phyloP scores from a whole-genome alignment of 495 filamentous ascomycete species.

The Beverwykella pulmonaria region DNA sequence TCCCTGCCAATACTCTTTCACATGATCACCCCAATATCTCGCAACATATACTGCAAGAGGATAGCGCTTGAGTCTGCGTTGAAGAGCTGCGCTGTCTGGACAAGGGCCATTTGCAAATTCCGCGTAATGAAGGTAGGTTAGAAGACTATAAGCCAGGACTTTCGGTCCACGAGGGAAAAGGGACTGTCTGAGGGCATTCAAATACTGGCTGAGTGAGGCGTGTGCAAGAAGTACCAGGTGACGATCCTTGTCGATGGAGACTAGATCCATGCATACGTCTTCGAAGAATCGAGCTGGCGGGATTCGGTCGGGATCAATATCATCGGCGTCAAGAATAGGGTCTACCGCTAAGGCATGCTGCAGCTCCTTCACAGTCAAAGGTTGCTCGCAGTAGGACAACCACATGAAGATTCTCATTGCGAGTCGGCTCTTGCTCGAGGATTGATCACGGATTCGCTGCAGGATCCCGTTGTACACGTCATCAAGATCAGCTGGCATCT shows the following conservation, averaged over 20 bases:
- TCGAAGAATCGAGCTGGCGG: slow-evolving; percentile 3
- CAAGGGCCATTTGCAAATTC: background rate
- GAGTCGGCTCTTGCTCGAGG: slow-evolving; percentile 4
- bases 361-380: background rate
- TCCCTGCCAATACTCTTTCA: slow-evolving; percentile 2
- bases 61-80: background rate
- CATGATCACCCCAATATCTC: slow-evolving; percentile 4
- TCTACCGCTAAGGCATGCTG: slow-evolving; percentile 1
- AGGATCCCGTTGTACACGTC: slow-evolving; percentile 5
- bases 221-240: background rate
- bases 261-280: slow-evolving; percentile 8
- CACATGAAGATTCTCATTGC: slow-evolving; percentile 10
- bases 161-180: background rate
- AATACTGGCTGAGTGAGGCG: slow-evolving; percentile 6
- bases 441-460: slow-evolving; percentile 1
- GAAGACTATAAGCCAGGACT: background rate
- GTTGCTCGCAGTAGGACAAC: slow-evolving; percentile 1
- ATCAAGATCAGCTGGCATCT: background rate
- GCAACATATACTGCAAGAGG: slow-evolving; percentile 1
- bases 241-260: slow-evolving; percentile 2
- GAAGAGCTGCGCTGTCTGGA: background rate
- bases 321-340: slow-evolving; percentile 1
- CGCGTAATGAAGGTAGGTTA: background rate
- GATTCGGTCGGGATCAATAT: background rate
- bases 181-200: background rate